Conservation (phyloP, 1,284 basidiomycete species). For the Prillingera fragicola region DNA sequence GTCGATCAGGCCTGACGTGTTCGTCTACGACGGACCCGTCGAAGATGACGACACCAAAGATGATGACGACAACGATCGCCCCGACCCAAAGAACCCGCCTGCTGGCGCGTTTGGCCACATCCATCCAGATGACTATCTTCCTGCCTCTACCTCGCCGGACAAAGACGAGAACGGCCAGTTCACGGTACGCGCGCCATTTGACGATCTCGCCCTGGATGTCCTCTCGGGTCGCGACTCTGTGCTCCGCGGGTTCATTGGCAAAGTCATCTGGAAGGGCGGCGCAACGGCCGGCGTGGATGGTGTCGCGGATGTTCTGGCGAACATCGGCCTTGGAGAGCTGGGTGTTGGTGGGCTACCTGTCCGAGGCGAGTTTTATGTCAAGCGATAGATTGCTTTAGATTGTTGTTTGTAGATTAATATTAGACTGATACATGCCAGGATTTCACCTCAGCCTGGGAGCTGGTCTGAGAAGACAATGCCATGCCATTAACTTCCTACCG, state of each 20-base stretch:
- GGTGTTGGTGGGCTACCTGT: constrained; percentile 37
- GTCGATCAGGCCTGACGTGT: constrained; percentile 41
- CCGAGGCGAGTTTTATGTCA: constrained; percentile 38
- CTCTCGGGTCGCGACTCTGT: constrained; percentile 38
- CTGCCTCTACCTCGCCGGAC: constrained; percentile 9
- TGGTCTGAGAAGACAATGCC: too few species aligned
- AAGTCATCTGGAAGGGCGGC: constrained; percentile 46
- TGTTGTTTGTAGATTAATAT: not conserved
- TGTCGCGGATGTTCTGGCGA: constrained; percentile 25
- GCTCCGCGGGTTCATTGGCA: constrained; percentile 43
- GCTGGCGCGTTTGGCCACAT: constrained; percentile 25
- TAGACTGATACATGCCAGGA: too few species aligned
- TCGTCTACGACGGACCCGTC: constrained; percentile 42
- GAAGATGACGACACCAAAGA: not conserved
- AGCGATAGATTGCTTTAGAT: not conserved
- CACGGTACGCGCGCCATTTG: constrained; percentile 39
- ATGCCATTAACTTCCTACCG: too few species aligned
- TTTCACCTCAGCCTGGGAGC: too few species aligned
- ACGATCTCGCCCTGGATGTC: constrained; percentile 40
- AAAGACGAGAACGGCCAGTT: constrained; percentile 21
- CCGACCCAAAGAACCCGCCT: constrained; percentile 17
- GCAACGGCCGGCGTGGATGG: constrained; percentile 46
- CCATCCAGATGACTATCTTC: constrained; percentile 14
- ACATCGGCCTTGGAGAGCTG: constrained; percentile 31
- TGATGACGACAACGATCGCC: constrained; percentile 1